Base-by-base conservation (phyloP, 352 stramenopile species). In the Pythium periplocum region DNA sequence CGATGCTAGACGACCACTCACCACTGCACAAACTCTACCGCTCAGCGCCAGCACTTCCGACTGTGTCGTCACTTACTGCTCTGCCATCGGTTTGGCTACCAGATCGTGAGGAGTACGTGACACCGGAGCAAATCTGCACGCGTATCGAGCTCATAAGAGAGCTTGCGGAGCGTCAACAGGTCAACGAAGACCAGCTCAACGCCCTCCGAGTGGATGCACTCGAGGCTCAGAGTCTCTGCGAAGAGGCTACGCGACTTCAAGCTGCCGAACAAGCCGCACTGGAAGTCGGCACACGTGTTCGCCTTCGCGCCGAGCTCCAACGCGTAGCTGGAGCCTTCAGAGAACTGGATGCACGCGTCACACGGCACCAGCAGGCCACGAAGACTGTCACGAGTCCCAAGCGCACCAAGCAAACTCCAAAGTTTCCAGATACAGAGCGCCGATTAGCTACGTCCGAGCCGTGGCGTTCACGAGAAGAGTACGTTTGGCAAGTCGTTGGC, bases 51-150 rank as follows among this genome's bases (percentile, higher is more conserved):
- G 17, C 17, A 26, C 17, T 26, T 26, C 17, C 17, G 17, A 26
- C 17, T 26, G 17, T 26, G 17, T 26, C 17, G 17, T 26, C 17
- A 26, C 17, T 26, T 26, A 26, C 17, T 26, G 17, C 17, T 26
- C 17, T 26, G 17, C 17, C 17, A 26, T 26, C 17, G 17, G 17
- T 76, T 8, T 78, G 61, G 64, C 52, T 67, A 6, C 48, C 61
- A 35, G 59, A 71, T 6, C 53, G 55, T 1, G 53, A 43, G 2
- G 49, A 68, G 17, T 68, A 64, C 44, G 64, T 61, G 46, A 76
- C 66, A 2, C 66, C 69, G 0, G 53, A 64, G 8, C 68, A 80
- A 49, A 74, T 82, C 30, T 51, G 52, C 8, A 64, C 64, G 5
- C 58, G 62, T 0, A 69, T 82, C 53, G 60, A 68, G 33, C 51